A percentile compares a stretch with the other conserved stretches of the same genome.
phyloP scores from a whole-genome alignment of 164 flowering plant species.

The Tetrastigma voinierianum region DNA sequence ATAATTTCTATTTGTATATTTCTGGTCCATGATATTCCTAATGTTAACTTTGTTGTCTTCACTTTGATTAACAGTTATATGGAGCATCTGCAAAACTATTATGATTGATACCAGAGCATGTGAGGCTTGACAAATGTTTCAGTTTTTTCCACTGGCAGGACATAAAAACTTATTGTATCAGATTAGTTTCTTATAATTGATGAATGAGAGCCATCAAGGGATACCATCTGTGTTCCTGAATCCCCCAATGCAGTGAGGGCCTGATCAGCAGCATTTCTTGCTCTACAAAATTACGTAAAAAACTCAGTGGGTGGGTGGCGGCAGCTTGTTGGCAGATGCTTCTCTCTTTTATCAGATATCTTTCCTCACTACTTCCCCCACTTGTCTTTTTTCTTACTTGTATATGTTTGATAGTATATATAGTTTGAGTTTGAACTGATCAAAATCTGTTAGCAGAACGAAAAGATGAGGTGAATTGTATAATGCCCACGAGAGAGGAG shows the following conservation, averaged over 20 bases:
- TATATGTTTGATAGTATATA: slow-evolving; percentile 32
- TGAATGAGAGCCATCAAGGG: slow-evolving; percentile 7
- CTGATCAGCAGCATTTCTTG: slow-evolving; percentile 10
- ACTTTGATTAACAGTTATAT: slow-evolving; percentile 26
- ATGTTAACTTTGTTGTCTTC: too few species aligned
- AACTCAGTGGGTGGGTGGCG: slow-evolving; percentile 14
- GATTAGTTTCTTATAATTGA: slow-evolving; percentile 10
- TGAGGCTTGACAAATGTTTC: slow-evolving; percentile 38
- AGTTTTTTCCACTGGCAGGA: slow-evolving; percentile 33
- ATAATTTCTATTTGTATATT: too few species aligned
- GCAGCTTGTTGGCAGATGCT: slow-evolving; percentile 3
- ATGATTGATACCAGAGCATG: slow-evolving; percentile 57
- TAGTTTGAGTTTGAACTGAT: slow-evolving; percentile 16
- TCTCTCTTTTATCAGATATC: background rate
- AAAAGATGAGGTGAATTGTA: slow-evolving; percentile 10
- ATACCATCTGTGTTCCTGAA: slow-evolving; percentile 6
- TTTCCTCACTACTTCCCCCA: background rate
- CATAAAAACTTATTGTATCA: slow-evolving; percentile 14
- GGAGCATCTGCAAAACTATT: slow-evolving; percentile 48
- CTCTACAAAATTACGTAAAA: slow-evolving; percentile 7
- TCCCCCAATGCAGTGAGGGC: slow-evolving; percentile 7
- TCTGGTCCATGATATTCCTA: too few species aligned
- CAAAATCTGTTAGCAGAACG: slow-evolving; percentile 19
- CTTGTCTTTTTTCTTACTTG: slow-evolving; percentile 9
- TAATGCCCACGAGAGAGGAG: slow-evolving; percentile 15